Base-by-base conservation (phyloP, 1,139 yeast genomes). In the Eremothecium cymbalariae region DNA sequence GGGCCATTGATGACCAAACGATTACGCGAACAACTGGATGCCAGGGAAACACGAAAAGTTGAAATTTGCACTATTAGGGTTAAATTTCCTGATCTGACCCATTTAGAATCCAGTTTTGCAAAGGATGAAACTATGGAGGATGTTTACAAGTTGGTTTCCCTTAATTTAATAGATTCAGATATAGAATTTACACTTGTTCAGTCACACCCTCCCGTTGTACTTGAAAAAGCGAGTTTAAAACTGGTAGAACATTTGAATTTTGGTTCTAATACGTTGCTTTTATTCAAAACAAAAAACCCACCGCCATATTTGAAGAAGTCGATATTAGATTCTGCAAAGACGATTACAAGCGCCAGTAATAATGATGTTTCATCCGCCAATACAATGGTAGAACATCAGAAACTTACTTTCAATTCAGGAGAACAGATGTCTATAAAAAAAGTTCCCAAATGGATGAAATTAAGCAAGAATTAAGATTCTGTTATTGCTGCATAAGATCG, bases 61-160 rank as follows among this genome's bases (percentile, higher is more conserved):
- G 41, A 42, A 3, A 51, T 54, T n/a, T 51, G 62, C 23, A 57
- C 61, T 17, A 59, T 74, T 8, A 56, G 81, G 33, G 47, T 74
- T 20, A 65, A 66, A 41, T 73, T 75, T 42, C 79, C 80, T 1
- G 77, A 75, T 52, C 58, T 68, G 18, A 53, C 67, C 4, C 62
- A 65, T 18, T 50, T 75, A n/a, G 75, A 73, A 40, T 55, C 69
- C n/a, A 57, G 63, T 32, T 66, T 72, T 31, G 53, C 55, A 15
- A 63, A 68, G 27, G 40, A 46, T 3, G 64, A 64, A 12, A 57
- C 60, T 0, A 56, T 64, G 32, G 32, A 42, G 1, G 53, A 59
- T 9, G 62, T 70, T 31, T 67, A 74, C 41, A 66, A 68, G 1
- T 62, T 64, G 32, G 59, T 74, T 2, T 28, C 42, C 5, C 32